phyloP scores from a whole-genome alignment of 2,329 filamentous ascomycete genomes.

The Ceratocystis variospora region DNA sequence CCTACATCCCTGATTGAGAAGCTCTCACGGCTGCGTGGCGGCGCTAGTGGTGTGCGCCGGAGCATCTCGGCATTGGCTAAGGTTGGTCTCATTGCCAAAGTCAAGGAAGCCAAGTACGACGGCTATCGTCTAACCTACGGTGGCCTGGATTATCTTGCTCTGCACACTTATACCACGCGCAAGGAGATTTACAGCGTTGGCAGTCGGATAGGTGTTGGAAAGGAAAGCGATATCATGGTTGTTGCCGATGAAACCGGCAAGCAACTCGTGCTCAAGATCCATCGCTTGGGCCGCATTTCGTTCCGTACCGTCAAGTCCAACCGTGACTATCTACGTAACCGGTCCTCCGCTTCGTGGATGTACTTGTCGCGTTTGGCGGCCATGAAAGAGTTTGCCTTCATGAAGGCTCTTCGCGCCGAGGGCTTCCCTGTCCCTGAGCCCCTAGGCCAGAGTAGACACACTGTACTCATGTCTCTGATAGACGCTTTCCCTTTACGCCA shows the following conservation, averaged over 20 bases:
- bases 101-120: slow-evolving; percentile 95
- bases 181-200: slow-evolving; percentile 82
- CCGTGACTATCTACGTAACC: slow-evolving; percentile 82
- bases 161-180: slow-evolving; percentile 73
- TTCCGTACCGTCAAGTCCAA: slow-evolving; percentile 95
- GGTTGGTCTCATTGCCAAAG: slow-evolving; percentile 73
- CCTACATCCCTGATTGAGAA: slow-evolving; percentile 79
- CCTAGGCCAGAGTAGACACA: slow-evolving; percentile 80
- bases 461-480: slow-evolving; percentile 87
- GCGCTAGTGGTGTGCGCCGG: slow-evolving; percentile 64
- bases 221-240: slow-evolving; percentile 94
- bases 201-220: slow-evolving; percentile 87
- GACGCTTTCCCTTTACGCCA: slow-evolving; percentile 87
- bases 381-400: slow-evolving; percentile 88
- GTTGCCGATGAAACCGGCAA: slow-evolving; percentile 66
- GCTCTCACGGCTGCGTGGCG: slow-evolving; percentile 66
- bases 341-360: slow-evolving; percentile 81
- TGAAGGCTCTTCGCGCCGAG: slow-evolving; percentile 70
- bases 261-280: slow-evolving; percentile 85
- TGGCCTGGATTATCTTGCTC: slow-evolving; percentile 90
- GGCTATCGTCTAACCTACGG: slow-evolving; percentile 95
- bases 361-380: slow-evolving; percentile 89
- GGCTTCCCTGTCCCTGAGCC: slow-evolving; percentile 85
- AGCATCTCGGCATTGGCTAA: slow-evolving; percentile 88
- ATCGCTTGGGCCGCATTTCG: slow-evolving; percentile 85